phyloP scores from a whole-genome alignment of 768 basidiomycete species.

The Trametes punicea region DNA sequence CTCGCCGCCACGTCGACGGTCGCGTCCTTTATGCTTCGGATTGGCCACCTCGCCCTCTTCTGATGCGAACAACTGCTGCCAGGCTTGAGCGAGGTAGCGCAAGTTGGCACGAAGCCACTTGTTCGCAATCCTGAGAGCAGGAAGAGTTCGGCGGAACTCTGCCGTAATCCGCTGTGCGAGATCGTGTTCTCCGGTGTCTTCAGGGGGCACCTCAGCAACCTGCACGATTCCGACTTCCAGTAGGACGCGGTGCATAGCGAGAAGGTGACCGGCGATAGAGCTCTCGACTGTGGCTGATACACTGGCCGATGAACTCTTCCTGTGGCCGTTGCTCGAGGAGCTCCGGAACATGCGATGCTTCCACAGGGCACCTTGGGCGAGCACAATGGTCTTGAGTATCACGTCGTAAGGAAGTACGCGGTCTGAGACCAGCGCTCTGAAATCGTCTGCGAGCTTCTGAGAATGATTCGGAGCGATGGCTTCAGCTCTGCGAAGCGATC shows the following conservation, averaged over 20 bases:
- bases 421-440: slow-evolving; percentile 58
- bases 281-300: slow-evolving; percentile 45
- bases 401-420: slow-evolving; percentile 72
- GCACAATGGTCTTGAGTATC: slow-evolving; percentile 69
- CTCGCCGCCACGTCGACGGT: slow-evolving; percentile 29
- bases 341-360: slow-evolving; percentile 74
- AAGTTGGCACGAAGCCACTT: slow-evolving; percentile 86
- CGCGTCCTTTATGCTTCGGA: slow-evolving; percentile 19
- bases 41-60: slow-evolving; percentile 17
- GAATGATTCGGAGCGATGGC: slow-evolving; percentile 44
- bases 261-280: slow-evolving; percentile 61
- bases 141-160: slow-evolving; percentile 78
- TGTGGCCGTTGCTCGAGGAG: slow-evolving; percentile 27
- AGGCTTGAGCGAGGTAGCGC: slow-evolving; percentile 56
- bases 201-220: slow-evolving; percentile 52
- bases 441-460: slow-evolving; percentile 49
- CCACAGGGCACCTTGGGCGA: slow-evolving; percentile 82
- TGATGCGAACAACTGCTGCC: slow-evolving; percentile 1
- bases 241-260: slow-evolving; percentile 61
- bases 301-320: slow-evolving; percentile 6
- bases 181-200: slow-evolving; percentile 53
- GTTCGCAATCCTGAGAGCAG: slow-evolving; percentile 80
- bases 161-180: slow-evolving; percentile 85
- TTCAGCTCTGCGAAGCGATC: slow-evolving; percentile 40
- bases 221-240: slow-evolving; percentile 64